A percentile compares a stretch with the other conserved stretches of the same genome.
phyloP scores from a whole-genome alignment of 805 yeast species.

The Yarrowia alimentaria region DNA sequence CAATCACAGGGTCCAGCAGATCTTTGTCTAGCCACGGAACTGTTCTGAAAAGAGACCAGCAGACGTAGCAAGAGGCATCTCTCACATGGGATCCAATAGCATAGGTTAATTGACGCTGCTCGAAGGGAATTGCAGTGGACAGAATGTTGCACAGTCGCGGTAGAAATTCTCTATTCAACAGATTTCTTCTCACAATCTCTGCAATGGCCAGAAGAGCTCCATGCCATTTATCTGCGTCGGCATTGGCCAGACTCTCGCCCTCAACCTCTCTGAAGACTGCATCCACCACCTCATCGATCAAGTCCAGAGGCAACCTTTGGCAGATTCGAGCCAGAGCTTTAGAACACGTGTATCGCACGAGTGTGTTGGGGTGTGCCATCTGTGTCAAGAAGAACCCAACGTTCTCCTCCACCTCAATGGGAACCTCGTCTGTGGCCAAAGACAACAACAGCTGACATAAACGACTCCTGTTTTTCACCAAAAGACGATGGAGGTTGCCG shows the following conservation, averaged over 20 bases:
- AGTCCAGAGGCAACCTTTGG: slow-evolving; percentile 34
- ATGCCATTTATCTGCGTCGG: slow-evolving; percentile 46
- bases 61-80: slow-evolving; percentile 79
- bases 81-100: slow-evolving; percentile 67
- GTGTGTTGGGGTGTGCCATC: slow-evolving; percentile 1
- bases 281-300: slow-evolving; percentile 39
- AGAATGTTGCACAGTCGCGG: slow-evolving; percentile 39
- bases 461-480: slow-evolving; percentile 13
- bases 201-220: slow-evolving; percentile 60
- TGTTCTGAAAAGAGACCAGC: slow-evolving; percentile 71
- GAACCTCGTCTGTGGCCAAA: background rate
- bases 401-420: slow-evolving; percentile 10
- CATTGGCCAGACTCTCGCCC: slow-evolving; percentile 29
- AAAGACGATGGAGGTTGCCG: slow-evolving; percentile 5
- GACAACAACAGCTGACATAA: slow-evolving; percentile 6
- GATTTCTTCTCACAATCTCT: slow-evolving; percentile 41
- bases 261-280: slow-evolving; percentile 37
- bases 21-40: slow-evolving; percentile 34
- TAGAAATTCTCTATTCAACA: slow-evolving; percentile 30
- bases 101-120: slow-evolving; percentile 52
- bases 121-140: slow-evolving; percentile 52
- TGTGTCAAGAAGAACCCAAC: slow-evolving; percentile 10
- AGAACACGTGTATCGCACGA: slow-evolving; percentile 63
- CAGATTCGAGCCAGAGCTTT: slow-evolving; percentile 59
- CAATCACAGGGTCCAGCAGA: slow-evolving; percentile 33